Evolutionary conservation across 1,284 basidiomycete species (phyloP).

Genomic region (Boletus sp.): DNA sequence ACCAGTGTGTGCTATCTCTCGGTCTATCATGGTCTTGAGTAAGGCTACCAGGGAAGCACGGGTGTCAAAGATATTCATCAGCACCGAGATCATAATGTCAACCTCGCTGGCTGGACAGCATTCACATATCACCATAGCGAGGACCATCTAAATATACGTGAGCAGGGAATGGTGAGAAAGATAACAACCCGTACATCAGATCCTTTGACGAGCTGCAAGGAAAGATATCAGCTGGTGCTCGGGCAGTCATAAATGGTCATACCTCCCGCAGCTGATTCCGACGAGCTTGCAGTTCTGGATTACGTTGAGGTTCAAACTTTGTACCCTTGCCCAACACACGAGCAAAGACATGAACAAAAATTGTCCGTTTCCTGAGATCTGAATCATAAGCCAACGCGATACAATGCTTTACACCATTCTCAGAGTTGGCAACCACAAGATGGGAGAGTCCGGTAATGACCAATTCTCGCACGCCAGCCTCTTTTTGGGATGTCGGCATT

Average conservation of each 20-base stretch:
- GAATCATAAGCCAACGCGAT: constrained; percentile 76
- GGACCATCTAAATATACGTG: constrained; percentile 49
- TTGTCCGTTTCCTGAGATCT: constrained; percentile 69
- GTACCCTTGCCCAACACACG: constrained; percentile 80
- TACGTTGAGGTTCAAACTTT: constrained; percentile 60
- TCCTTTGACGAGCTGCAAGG: constrained; percentile 61
- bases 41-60: constrained; percentile 69
- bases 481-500: constrained; percentile 46
- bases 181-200: constrained; percentile 51
- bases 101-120: constrained; percentile 74
- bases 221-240: constrained; percentile 5
- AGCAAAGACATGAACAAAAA: constrained; percentile 87
- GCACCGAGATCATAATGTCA: constrained; percentile 81
- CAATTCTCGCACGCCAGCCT: constrained; percentile 63
- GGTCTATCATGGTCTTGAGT: constrained; percentile 80
- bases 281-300: constrained; percentile 46
- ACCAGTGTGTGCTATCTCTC: constrained; percentile 79
- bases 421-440: constrained; percentile 80
- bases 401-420: constrained; percentile 87
- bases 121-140: constrained; percentile 85
- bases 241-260: constrained; percentile 20
- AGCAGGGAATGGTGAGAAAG: constrained; percentile 4
- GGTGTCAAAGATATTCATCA: constrained; percentile 84
- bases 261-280: constrained; percentile 68
- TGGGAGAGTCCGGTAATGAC: constrained; percentile 78